Conservation (phyloP, 345 rosid genomes). For the Citropsis articulata region DNA sequence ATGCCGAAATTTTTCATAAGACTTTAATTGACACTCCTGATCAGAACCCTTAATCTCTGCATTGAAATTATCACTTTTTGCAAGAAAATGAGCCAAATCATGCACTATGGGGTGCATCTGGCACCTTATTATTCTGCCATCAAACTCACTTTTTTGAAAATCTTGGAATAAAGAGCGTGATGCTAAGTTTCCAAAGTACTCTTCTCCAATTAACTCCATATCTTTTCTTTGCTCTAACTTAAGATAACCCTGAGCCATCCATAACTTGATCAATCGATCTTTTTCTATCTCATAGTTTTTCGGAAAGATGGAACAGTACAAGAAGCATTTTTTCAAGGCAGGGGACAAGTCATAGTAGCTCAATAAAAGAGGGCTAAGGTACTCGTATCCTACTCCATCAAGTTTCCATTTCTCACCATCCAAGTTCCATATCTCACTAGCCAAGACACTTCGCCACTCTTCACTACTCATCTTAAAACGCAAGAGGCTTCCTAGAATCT, state of each 20-base stretch:
- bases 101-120: conserved; percentile 6
- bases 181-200: not conserved
- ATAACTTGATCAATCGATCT: conserved; percentile 1
- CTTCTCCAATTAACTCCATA: not conserved
- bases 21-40: not conserved
- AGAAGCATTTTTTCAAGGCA: not conserved
- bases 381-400: no score
- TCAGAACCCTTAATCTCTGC: no score
- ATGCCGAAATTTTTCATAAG: not conserved
- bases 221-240: not conserved
- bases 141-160: not conserved
- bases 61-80: no score
- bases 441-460: not conserved
- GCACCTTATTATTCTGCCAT: not conserved
- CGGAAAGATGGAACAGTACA: conserved; percentile 23
- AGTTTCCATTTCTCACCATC: no score
- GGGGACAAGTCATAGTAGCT: not conserved
- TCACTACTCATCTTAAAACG: not conserved
- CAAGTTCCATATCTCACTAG: not conserved
- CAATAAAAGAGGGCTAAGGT: not conserved
- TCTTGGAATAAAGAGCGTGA: not conserved
- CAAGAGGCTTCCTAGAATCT: not conserved
- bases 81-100: not conserved
- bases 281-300: not conserved
- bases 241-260: conserved; percentile 10